Evolutionary conservation across 768 basidiomycete species (phyloP), one percentile per base, ranked within the genome.

Genomic region (Cystobasidium onofrii): DNA sequence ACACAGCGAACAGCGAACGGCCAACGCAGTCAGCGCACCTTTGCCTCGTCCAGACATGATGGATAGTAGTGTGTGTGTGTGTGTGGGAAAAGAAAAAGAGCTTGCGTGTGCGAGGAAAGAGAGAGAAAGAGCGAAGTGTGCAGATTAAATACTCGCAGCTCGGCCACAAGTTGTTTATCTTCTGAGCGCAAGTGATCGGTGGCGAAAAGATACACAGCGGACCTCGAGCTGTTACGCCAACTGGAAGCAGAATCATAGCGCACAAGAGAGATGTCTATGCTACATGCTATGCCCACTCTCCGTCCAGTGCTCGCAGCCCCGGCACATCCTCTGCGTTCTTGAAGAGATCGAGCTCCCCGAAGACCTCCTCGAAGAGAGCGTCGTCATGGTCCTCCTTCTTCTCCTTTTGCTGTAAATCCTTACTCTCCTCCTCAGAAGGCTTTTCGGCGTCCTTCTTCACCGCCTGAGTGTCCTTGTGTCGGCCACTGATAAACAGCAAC

Each of bases 21-120:
- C 10, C 54, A 55, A 39, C 39, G 15, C 39, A 39, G 15, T 39
- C 7, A 17, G 33, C 57, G 12, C 33, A 60, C 57, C 57, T 85
- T 94, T 95, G 82, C 92, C 92, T 82, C 92, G 92, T 85, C 92
- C 92, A 87, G 92, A 94, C 92, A 96, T 93, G 81, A 80, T 81
- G 84, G 77, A 46, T 64, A 15, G 63, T 64, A 6, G 34, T 4
- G 31, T 41, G n/a, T 12, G 39, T 6, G 63, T 64, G 63, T 31
- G 12, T 39, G 63, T 31, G 4, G 63, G 25, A 6, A 23, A 34
- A 31, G 63, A 39, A 25, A 15, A 39, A 39, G 63, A 63, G n/a
- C n/a, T n/a, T n/a, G n/a, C n/a, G 63, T 9, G 4, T 3, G 63
- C 18, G 39, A 43, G 41, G 63, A 64, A 25, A 64, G 36, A 46